A percentile compares a stretch with the other conserved stretches of the same genome.
These are phyloP conservation scores for Daedalea quercina DNA, from an alignment of 768 basidiomycete species.

Conservation along the genomic window DNA sequence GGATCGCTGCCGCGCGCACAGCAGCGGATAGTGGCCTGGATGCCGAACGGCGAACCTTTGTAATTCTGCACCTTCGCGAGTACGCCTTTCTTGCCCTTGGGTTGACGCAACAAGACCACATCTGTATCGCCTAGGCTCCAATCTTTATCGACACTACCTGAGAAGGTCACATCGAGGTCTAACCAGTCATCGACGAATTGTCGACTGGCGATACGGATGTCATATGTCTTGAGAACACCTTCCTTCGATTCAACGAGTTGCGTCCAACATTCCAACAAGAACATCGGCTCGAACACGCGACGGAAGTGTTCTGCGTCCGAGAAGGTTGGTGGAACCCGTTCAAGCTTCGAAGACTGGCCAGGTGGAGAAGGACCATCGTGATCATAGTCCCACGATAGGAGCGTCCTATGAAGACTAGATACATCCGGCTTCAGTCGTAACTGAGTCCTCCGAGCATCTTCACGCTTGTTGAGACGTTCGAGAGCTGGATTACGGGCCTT, in stretches of 20 bases:
- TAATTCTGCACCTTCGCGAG: slow-evolving; percentile 69
- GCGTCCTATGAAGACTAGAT: slow-evolving; percentile 62
- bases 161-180: slow-evolving; percentile 66
- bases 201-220: slow-evolving; percentile 61
- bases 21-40: slow-evolving; percentile 57
- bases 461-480: slow-evolving; percentile 47
- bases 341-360: slow-evolving; percentile 26
- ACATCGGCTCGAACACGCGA: slow-evolving; percentile 73
- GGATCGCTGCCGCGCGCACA: slow-evolving; percentile 39
- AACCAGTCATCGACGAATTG: slow-evolving; percentile 77
- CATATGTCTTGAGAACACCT: slow-evolving; percentile 44
- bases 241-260: slow-evolving; percentile 78
- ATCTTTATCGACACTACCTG: slow-evolving; percentile 52
- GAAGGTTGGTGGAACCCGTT: slow-evolving; percentile 62
- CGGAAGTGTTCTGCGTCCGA: slow-evolving; percentile 59
- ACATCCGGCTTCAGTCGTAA: slow-evolving; percentile 81
- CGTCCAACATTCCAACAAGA: slow-evolving; percentile 88
- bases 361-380: slow-evolving; percentile 61
- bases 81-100: slow-evolving; percentile 42
- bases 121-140: slow-evolving; percentile 82
- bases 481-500: slow-evolving; percentile 35
- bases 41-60: slow-evolving; percentile 34
- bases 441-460: slow-evolving; percentile 54
- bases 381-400: slow-evolving; percentile 86
- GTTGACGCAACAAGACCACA: slow-evolving; percentile 69